Conservation (phyloP, 345 rosid genomes). For the Salix dunnii region DNA sequence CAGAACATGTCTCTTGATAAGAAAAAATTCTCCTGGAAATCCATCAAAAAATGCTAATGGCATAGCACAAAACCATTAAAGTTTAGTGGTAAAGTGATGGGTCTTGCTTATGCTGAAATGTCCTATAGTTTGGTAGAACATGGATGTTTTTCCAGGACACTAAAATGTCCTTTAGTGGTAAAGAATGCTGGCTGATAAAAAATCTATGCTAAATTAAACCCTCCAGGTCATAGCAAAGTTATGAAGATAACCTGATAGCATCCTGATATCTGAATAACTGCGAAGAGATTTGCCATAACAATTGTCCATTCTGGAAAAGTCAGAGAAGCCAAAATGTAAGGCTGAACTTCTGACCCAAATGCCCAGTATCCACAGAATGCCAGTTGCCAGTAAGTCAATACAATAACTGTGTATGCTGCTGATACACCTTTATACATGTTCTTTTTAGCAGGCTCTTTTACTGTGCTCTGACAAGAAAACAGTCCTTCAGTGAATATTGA, state of each 20-base stretch:
- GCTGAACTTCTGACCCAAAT: conserved; percentile 47
- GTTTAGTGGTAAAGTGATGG: too few relatives aligned
- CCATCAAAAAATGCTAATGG: too few relatives aligned
- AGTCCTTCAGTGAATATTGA: background rate
- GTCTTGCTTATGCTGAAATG: too few relatives aligned
- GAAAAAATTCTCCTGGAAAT: background rate
- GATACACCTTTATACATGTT: conserved; percentile 54
- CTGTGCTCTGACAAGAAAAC: conserved; percentile 28
- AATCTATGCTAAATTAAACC: background rate
- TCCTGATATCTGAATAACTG: conserved; percentile 50
- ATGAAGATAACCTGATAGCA: conserved; percentile 43
- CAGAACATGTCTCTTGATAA: background rate
- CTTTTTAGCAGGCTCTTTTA: conserved; percentile 43
- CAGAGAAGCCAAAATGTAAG: conserved; percentile 46
- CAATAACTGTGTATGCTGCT: conserved; percentile 40
- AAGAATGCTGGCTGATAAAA: background rate
- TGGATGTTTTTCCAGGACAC: too few relatives aligned
- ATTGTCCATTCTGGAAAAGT: conserved; percentile 46
- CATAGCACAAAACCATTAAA: too few relatives aligned
- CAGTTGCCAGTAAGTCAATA: conserved; percentile 45
- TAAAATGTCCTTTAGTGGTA: too few relatives aligned
- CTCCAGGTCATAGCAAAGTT: background rate
- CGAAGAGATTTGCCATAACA: conserved; percentile 49
- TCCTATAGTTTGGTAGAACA: too few relatives aligned
- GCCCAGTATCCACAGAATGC: conserved; percentile 55